phyloP scores from a whole-genome alignment of 371 early-diverging fungal species.

The Mucor irregularis region DNA sequence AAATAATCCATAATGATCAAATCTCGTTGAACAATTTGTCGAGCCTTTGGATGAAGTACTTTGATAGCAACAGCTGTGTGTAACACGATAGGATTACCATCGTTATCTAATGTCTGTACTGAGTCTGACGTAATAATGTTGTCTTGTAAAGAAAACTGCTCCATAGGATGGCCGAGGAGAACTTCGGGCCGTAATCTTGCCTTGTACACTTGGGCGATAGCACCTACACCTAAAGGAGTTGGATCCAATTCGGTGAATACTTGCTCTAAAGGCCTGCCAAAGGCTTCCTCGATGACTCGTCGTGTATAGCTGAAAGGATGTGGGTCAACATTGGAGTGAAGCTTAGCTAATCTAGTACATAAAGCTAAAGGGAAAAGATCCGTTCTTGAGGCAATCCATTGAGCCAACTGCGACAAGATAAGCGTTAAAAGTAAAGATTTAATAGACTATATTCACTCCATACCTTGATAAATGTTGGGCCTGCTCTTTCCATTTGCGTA shows the following conservation, averaged over 20 bases:
- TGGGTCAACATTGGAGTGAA: constrained; percentile 83
- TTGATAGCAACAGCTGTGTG: constrained; percentile 87
- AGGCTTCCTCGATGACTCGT: constrained; percentile 59
- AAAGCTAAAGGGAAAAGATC: constrained; percentile 88
- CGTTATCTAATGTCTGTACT: constrained; percentile 26
- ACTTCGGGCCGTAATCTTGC: constrained; percentile 61
- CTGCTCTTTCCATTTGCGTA: constrained; percentile 80
- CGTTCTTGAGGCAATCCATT: constrained; percentile 94
- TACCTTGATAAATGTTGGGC: constrained; percentile 94
- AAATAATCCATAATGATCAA: constrained; percentile 75
- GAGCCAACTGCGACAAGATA: constrained; percentile 67
- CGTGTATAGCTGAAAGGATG: constrained; percentile 76
- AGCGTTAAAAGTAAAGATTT: not conserved
- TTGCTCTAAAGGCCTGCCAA: constrained; percentile 65
- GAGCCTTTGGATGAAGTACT: constrained; percentile 88
- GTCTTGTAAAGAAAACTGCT: constrained; percentile 23
- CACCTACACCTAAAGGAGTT: constrained; percentile 89
- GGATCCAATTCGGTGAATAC: constrained; percentile 78
- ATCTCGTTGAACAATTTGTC: constrained; percentile 71
- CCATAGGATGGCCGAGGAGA: constrained; percentile 21
- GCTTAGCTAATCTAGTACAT: constrained; percentile 72
- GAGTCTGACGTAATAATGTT: constrained; percentile 36
- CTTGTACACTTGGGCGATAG: constrained; percentile 92
- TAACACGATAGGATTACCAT: constrained; percentile 29
- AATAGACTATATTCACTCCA: not conserved